Percentiles rank a stretch among this genome's conserved stretches.
Conservation (phyloP, 495 filamentous ascomycete species). For the Penicillium pulvis region DNA sequence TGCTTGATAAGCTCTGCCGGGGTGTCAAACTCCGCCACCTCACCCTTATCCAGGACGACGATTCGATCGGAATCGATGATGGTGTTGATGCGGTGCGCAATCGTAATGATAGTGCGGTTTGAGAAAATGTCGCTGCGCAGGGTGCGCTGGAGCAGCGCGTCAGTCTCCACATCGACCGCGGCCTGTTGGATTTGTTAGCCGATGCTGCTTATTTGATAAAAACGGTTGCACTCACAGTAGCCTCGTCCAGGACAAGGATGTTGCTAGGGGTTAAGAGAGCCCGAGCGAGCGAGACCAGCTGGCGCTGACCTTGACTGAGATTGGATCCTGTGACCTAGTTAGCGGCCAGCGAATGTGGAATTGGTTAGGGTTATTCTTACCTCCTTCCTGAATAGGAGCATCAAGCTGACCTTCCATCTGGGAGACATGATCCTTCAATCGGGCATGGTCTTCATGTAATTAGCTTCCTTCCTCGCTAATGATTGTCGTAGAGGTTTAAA, state of each 20-base stretch:
- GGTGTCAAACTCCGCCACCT: constrained; percentile 62
- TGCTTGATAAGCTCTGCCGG: constrained; percentile 54
- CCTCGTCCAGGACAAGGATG: constrained; percentile 96
- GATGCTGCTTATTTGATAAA: not conserved
- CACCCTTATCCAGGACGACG: constrained; percentile 76
- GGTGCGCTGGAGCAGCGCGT: constrained; percentile 72
- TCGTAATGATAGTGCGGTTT: constrained; percentile 95
- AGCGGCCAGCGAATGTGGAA: not conserved
- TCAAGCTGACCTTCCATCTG: constrained; percentile 89
- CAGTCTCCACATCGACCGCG: constrained; percentile 93
- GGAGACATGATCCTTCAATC: constrained; percentile 87
- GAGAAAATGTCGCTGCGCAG: constrained; percentile 65
- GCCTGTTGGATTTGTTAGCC: constrained; percentile 48
- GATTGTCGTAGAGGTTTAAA: constrained; percentile 12
- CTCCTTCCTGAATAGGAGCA: constrained; percentile 90
- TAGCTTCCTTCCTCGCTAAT: not conserved
- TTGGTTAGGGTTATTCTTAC: constrained; percentile 50
- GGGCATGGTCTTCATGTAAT: constrained; percentile 74
- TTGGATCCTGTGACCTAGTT: constrained; percentile 54
- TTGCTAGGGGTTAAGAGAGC: constrained; percentile 94
- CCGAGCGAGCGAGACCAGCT: constrained; percentile 89
- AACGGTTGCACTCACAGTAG: constrained; percentile 60
- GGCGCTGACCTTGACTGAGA: constrained; percentile 68
- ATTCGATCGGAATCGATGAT: constrained; percentile 92
- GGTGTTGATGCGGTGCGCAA: constrained; percentile 96